phyloP scores from a whole-genome alignment of 371 early-diverging fungal genomes.

The Apophysomyces sp. region DNA sequence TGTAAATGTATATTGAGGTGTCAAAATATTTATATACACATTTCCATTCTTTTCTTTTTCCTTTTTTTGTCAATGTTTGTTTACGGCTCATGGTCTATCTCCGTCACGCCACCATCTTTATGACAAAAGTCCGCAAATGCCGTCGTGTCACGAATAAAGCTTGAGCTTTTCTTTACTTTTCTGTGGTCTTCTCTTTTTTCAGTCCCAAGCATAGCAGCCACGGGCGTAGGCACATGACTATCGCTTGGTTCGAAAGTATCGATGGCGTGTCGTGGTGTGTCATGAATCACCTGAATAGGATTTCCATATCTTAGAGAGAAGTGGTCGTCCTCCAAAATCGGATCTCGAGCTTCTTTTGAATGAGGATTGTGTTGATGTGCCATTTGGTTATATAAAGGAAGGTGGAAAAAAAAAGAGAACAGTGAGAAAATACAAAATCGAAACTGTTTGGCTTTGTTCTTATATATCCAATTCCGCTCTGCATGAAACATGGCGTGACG shows the following conservation, averaged over 20 bases:
- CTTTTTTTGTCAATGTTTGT: neutral
- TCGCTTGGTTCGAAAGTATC: constrained; percentile 31
- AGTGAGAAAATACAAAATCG: neutral
- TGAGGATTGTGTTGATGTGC: neutral
- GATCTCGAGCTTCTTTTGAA: constrained; percentile 23
- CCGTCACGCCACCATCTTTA: constrained; percentile 22
- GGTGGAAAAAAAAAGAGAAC: neutral
- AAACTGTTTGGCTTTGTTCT: too few species aligned
- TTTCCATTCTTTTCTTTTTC: neutral
- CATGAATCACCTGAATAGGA: constrained; percentile 40
- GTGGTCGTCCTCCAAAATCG: constrained; percentile 37
- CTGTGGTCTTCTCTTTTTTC: neutral
- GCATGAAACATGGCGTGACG: constrained; percentile 11
- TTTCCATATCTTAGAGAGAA: constrained; percentile 38
- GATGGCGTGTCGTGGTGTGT: constrained; percentile 17
- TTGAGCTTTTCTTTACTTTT: constrained; percentile 9
- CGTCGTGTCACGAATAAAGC: constrained; percentile 23
- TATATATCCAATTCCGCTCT: neutral
- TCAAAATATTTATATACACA: too few species aligned
- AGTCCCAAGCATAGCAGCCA: constrained; percentile 10
- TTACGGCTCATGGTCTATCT: constrained; percentile 23
- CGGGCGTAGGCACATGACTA: constrained; percentile 13
- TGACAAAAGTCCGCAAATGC: constrained; percentile 33
- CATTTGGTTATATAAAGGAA: too few species aligned
- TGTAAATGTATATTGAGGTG: too few species aligned